Evolutionary conservation across 805 yeast genomes (phyloP).

Genomic region (Yamadazyma sp.): DNA sequence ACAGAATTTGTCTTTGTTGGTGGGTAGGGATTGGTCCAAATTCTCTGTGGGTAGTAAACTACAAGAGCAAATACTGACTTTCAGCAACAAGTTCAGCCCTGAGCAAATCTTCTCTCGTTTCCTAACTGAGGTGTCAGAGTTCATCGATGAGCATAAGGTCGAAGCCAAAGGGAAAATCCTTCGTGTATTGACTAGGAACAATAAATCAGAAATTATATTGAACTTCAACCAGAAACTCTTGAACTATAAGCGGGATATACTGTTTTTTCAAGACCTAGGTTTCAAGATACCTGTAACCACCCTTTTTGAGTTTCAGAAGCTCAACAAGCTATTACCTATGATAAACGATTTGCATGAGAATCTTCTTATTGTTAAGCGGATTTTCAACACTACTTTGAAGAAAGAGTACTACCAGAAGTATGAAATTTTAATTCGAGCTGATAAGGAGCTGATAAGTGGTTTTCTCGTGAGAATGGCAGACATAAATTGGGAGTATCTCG

Average conservation of each 20-base stretch:
- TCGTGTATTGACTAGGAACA: slow-evolving; percentile 12
- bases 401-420: slow-evolving; percentile 41
- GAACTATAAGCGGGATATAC: slow-evolving; percentile 22
- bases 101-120: slow-evolving; percentile 47
- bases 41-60: slow-evolving; percentile 58
- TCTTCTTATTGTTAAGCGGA: slow-evolving; percentile 37
- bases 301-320: slow-evolving; percentile 45
- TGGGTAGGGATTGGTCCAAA: slow-evolving; percentile 38
- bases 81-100: slow-evolving; percentile 49
- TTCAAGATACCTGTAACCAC: slow-evolving; percentile 58
- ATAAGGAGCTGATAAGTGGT: slow-evolving; percentile 30
- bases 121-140: slow-evolving; percentile 29
- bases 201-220: slow-evolving; percentile 34
- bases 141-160: slow-evolving; percentile 7
- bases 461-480: slow-evolving; percentile 33
- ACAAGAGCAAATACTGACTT: slow-evolving; percentile 44
- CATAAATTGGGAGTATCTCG: slow-evolving; percentile 55
- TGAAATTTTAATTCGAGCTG: slow-evolving; percentile 39
- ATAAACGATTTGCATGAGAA: slow-evolving; percentile 56
- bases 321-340: slow-evolving; percentile 55
- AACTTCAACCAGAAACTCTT: slow-evolving; percentile 49
- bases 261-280: slow-evolving; percentile 47
- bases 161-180: slow-evolving; percentile 12
- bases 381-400: slow-evolving; percentile 19
- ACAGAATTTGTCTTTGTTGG: slow-evolving; percentile 16